phyloP scores from a whole-genome alignment of 2,329 filamentous ascomycete species.

The Cercospora sp. region DNA sequence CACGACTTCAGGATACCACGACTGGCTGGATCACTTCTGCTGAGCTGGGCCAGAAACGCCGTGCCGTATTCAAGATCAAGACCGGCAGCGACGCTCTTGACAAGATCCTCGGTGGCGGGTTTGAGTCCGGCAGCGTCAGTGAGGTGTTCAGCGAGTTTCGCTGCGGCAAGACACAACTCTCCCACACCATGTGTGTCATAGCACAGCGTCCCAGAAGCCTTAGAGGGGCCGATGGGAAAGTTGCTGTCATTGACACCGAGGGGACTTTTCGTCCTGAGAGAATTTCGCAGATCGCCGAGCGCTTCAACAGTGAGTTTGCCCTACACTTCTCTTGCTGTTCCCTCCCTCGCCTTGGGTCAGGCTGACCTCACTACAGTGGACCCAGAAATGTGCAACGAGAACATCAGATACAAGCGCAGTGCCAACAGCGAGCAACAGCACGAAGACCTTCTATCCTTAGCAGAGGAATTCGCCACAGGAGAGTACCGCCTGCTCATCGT shows the following conservation, averaged over 20 bases:
- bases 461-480: conserved; percentile 61
- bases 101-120: conserved; percentile 61
- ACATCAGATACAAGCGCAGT: conserved; percentile 65
- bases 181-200: conserved; percentile 67
- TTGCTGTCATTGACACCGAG: conserved; percentile 68
- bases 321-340: background rate
- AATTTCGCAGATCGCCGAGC: conserved; percentile 65
- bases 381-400: conserved; percentile 60
- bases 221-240: conserved; percentile 67
- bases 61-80: conserved; percentile 63
- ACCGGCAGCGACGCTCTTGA: conserved; percentile 71
- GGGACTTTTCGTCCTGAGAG: conserved; percentile 68
- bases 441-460: conserved; percentile 62
- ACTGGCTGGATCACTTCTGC: conserved; percentile 66
- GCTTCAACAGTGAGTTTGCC: conserved; percentile 54
- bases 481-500: conserved; percentile 67
- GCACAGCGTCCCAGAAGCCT: conserved; percentile 57
- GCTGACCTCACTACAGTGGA: conserved; percentile 46
- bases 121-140: conserved; percentile 69
- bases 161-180: conserved; percentile 69
- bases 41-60: conserved; percentile 63
- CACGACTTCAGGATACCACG: conserved; percentile 52
- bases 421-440: conserved; percentile 67
- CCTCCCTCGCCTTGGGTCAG: background rate
- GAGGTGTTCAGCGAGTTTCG: conserved; percentile 63